Evolutionary conservation across 1,284 basidiomycete genomes (phyloP).

Genomic region (Sporisorium iseilematis-ciliati): DNA sequence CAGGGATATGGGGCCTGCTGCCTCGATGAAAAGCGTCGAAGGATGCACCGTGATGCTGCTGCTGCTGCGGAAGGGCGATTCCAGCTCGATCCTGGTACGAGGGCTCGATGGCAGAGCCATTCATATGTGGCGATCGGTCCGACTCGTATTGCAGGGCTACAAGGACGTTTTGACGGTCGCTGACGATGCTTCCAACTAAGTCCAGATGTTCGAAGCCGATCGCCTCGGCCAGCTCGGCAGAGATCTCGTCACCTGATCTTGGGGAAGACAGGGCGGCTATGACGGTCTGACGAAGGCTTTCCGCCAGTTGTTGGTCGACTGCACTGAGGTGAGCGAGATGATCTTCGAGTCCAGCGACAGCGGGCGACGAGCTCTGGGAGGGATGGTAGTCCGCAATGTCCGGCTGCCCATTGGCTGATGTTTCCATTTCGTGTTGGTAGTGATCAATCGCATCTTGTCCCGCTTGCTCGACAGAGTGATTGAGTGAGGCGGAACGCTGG

Average conservation of each 20-base stretch:
- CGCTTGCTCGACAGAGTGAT: slow-evolving; percentile 13
- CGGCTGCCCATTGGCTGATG: slow-evolving; percentile 5
- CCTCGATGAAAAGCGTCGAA: slow-evolving; percentile 37
- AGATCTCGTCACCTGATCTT: slow-evolving; percentile 76
- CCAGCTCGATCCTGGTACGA: slow-evolving; percentile 10
- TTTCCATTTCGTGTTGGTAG: slow-evolving; percentile 26
- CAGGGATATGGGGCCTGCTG: slow-evolving; percentile 61
- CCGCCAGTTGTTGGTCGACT: slow-evolving; percentile 35
- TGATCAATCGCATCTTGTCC: slow-evolving; percentile 31
- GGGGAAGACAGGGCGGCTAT: slow-evolving; percentile 28
- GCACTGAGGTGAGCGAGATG: slow-evolving; percentile 33
- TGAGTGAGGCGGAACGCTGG: slow-evolving; percentile 20
- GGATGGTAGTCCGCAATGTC: slow-evolving; percentile 8
- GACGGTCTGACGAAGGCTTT: slow-evolving; percentile 34
- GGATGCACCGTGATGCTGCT: slow-evolving; percentile 37
- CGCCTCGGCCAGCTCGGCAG: slow-evolving; percentile 82
- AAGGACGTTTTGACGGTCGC: slow-evolving; percentile 68
- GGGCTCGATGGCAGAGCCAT: slow-evolving; percentile 32
- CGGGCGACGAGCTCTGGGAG: slow-evolving; percentile 13
- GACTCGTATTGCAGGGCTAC: slow-evolving; percentile 14
- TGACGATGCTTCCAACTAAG: slow-evolving; percentile 68
- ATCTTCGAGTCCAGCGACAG: slow-evolving; percentile 26
- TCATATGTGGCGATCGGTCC: background rate
- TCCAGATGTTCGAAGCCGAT: slow-evolving; percentile 89
- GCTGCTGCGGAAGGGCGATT: slow-evolving; percentile 24